These are phyloP conservation scores for Candida sp. DNA, from an alignment of 1,139 yeast genomes.

Conservation along the genomic window DNA sequence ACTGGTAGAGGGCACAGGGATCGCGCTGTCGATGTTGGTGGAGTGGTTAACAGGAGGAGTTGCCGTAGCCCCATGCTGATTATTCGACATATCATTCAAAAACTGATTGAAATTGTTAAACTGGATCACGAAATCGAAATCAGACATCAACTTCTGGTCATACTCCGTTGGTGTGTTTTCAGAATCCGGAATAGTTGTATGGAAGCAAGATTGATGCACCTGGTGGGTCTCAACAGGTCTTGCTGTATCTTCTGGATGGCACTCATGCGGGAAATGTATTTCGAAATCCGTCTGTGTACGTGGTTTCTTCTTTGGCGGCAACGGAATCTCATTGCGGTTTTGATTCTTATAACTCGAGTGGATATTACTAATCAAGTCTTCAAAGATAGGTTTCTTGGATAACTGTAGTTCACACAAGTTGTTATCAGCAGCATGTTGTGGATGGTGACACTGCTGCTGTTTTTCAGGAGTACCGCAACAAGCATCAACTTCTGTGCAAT, in stretches of 20 bases:
- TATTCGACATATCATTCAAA: slow-evolving; percentile 10
- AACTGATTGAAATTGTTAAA: slow-evolving; percentile 40
- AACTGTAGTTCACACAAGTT: slow-evolving; percentile 30
- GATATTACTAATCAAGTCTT: slow-evolving; percentile 38
- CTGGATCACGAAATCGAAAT: slow-evolving; percentile 47
- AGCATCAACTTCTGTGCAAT: slow-evolving; percentile 15
- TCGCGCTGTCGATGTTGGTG: background rate
- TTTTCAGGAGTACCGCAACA: slow-evolving; percentile 5
- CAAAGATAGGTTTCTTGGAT: slow-evolving; percentile 30
- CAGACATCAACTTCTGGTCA: slow-evolving; percentile 28
- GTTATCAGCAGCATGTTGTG: slow-evolving; percentile 19
- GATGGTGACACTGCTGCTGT: background rate
- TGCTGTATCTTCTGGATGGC: slow-evolving; percentile 27
- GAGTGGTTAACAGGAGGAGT: background rate
- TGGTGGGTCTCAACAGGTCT: slow-evolving; percentile 21
- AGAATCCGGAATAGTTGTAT: slow-evolving; percentile 39
- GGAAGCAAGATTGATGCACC: slow-evolving; percentile 52
- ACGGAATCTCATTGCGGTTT: slow-evolving; percentile 5
- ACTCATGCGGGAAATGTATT: slow-evolving; percentile 40
- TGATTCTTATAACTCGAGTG: slow-evolving; percentile 24
- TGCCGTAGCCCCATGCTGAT: background rate
- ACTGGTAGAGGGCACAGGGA: background rate
- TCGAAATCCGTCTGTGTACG: slow-evolving; percentile 15
- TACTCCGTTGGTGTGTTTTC: slow-evolving; percentile 5
- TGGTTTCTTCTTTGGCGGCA: slow-evolving; percentile 10